Evolutionary conservation across 1,139 yeast genomes (phyloP).

Genomic region (Blastobotrys illinoisensis): DNA sequence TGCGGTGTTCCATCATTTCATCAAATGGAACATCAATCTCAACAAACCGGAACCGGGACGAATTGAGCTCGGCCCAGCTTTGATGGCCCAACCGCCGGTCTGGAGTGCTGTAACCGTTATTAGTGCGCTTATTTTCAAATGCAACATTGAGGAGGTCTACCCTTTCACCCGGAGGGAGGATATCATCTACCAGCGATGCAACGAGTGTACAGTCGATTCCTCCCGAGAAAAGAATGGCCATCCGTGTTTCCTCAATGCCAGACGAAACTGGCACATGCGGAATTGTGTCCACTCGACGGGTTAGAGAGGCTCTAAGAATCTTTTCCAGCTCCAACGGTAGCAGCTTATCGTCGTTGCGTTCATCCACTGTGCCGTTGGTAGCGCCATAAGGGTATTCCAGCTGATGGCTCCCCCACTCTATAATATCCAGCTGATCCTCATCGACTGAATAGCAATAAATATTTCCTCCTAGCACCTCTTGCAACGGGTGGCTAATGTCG

Average conservation of each 20-base stretch:
- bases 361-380: not conserved
- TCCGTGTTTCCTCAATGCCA: slow-evolving; percentile 16
- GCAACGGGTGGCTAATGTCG: slow-evolving; percentile 14
- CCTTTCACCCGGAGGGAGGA: slow-evolving; percentile 29
- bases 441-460: slow-evolving; percentile 22
- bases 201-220: slow-evolving; percentile 88
- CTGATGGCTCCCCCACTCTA: slow-evolving; percentile 12
- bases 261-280: slow-evolving; percentile 5
- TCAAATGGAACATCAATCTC: slow-evolving; percentile 70
- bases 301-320: slow-evolving; percentile 37
- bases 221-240: slow-evolving; percentile 82
- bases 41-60: slow-evolving; percentile 41
- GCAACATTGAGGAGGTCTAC: slow-evolving; percentile 91
- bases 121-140: slow-evolving; percentile 83
- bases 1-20: slow-evolving; percentile 50
- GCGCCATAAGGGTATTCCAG: not conserved
- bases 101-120: slow-evolving; percentile 55
- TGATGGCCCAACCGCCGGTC: slow-evolving; percentile 68
- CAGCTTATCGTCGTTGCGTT: not conserved
- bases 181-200: slow-evolving; percentile 41
- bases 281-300: slow-evolving; percentile 51
- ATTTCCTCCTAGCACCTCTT: slow-evolving; percentile 30
- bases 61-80: slow-evolving; percentile 49
- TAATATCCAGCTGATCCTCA: slow-evolving; percentile 5
- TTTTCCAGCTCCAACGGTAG: slow-evolving; percentile 14